These are phyloP conservation scores for Puya raimondii DNA, from an alignment of 176 grass and related monocot genomes.

Conservation along the genomic window DNA sequence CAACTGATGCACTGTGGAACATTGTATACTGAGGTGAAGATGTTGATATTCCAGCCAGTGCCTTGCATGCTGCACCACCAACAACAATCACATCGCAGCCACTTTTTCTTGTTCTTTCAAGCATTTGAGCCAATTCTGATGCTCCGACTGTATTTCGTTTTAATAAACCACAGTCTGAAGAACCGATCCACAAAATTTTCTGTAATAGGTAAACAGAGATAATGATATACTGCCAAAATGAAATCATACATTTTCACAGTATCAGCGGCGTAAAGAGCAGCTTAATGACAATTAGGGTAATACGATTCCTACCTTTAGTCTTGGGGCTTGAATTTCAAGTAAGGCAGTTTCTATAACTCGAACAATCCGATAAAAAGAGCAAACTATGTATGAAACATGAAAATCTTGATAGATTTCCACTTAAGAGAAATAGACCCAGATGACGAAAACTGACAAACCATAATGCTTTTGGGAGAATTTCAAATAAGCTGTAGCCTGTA, in stretches of 20 bases:
- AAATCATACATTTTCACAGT: too few species aligned
- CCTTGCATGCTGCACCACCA: slow-evolving; percentile 51
- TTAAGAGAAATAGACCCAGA: too few species aligned
- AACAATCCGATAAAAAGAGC: neutral
- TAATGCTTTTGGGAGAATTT: too few species aligned
- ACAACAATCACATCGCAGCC: slow-evolving; percentile 55
- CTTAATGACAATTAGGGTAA: too few species aligned
- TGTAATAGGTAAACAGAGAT: slow-evolving; percentile 29
- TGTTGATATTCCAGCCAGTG: slow-evolving; percentile 33
- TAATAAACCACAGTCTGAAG: slow-evolving; percentile 33
- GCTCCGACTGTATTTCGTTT: slow-evolving; percentile 32
- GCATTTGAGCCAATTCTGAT: slow-evolving; percentile 39
- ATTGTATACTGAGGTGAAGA: slow-evolving; percentile 28
- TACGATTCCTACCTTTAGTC: too few species aligned
- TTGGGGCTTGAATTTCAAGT: too few species aligned
- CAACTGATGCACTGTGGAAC: slow-evolving; percentile 52
- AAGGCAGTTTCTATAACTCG: neutral
- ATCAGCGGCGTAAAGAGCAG: too few species aligned
- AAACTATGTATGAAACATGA: neutral
- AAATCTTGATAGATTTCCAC: neutral
- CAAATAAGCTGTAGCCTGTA: neutral
- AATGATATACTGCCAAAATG: too few species aligned
- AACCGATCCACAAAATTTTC: slow-evolving; percentile 82
- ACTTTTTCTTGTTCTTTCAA: slow-evolving; percentile 47
- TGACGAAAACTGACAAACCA: too few species aligned